A percentile compares a stretch with the other conserved stretches of the same genome.
phyloP scores from a whole-genome alignment of 2,329 filamentous ascomycete species.

The Daldinia eschscholtzii region DNA sequence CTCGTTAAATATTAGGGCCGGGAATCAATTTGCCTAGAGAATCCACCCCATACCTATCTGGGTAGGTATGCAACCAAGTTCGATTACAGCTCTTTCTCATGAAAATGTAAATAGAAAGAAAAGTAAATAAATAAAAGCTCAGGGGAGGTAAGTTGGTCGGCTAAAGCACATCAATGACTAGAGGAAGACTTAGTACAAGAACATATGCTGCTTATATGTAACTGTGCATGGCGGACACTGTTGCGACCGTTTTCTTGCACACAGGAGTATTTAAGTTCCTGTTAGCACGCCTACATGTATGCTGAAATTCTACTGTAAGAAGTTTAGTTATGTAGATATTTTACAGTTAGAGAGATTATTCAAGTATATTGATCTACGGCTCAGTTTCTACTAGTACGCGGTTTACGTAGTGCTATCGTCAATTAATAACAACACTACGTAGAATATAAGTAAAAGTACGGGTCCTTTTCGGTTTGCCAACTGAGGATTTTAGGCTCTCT shows the following conservation, averaged over 20 bases:
- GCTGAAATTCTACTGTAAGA: neutral
- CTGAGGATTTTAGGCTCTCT: constrained; percentile 9
- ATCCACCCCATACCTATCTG: neutral
- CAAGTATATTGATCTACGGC: neutral
- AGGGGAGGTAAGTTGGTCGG: neutral
- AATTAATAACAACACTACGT: constrained; percentile 11
- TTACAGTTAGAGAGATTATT: neutral
- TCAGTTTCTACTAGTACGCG: neutral
- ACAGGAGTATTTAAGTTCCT: neutral
- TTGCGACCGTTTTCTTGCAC: neutral
- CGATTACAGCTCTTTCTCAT: neutral
- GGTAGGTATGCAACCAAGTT: neutral
- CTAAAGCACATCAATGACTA: neutral
- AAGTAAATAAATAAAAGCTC: too few species aligned
- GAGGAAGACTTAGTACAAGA: neutral
- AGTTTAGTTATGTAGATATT: neutral
- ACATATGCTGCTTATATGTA: neutral
- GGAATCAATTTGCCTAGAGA: neutral
- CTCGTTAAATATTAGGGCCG: neutral
- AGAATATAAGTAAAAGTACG: constrained; percentile 13
- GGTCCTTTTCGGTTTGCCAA: constrained; percentile 13
- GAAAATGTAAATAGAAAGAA: neutral
- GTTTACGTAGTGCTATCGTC: constrained; percentile 15
- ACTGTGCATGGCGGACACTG: neutral
- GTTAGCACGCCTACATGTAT: too few species aligned